Evolutionary conservation across 2,329 filamentous ascomycete species (phyloP), one percentile per base, ranked within the genome.

Genomic region (Fusarium guadeloupense): DNA sequence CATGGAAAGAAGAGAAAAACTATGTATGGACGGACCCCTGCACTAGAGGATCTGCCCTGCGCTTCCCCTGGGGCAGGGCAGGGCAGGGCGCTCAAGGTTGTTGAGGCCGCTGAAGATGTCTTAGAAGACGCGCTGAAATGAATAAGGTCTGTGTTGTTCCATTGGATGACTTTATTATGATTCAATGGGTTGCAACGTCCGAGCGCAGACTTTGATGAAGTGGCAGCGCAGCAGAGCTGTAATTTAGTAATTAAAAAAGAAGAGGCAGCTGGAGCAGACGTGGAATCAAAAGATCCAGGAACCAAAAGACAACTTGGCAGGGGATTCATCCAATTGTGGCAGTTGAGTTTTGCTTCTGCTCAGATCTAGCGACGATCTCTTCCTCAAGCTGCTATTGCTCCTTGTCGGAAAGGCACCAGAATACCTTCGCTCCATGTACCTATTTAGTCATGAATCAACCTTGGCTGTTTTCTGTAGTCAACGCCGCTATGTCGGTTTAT

Each of bases 51-150:
- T 61, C 60, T 61, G 49, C 49, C 25, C 54, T 35, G 26, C 48
- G 43, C 35, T 46, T 43, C 45, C 28, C 39, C 23, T 35, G 25
- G 30, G 25, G 23, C 17, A 21, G 17, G 26, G 13, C 41, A 30
- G n/a, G n/a, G 23, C 52, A 40, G 51, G 52, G 56, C 60, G 52
- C 62, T 65, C 62, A 19, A 43, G 46, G 40, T 39, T 48, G 49
- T 21, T 47, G 51, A 62, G 46, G 39, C 60, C 45, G 54, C 60
- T 63, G 60, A 64, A 63, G 60, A 62, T 62, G 49, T 61, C 56
- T 56, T 46, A 25, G 26, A 43, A 63, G 41, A n/a, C 20, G n/a
- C 42, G 37, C 25, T 34, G 50, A 37, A 19, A 28, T 40, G 19
- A 17, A 46, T 28, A 62, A 17, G 42, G 59, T 47, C 55, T 43